Conservation (phyloP, 2,329 filamentous ascomycete species). For the Xylariaceae sp. region DNA sequence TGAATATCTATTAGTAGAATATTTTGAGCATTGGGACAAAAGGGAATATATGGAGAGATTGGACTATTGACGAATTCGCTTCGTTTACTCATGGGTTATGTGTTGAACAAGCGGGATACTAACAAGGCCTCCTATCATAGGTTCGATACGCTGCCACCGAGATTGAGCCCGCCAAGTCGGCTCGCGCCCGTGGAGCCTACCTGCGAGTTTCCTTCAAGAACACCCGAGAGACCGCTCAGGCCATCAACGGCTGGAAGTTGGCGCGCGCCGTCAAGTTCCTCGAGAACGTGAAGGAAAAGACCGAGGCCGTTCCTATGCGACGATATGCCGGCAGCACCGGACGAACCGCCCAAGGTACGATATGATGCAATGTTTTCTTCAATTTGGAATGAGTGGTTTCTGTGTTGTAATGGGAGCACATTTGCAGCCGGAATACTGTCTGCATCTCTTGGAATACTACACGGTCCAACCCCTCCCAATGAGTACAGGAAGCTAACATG, state of each 20-base stretch:
- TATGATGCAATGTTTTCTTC: background rate
- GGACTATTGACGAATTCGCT: background rate
- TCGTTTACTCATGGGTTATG: background rate
- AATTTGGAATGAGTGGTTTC: background rate
- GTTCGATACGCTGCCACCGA: constrained; percentile 95
- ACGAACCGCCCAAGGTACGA: constrained; percentile 96
- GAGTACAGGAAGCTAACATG: constrained; percentile 25
- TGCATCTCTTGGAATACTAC: background rate
- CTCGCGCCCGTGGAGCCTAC: constrained; percentile 97
- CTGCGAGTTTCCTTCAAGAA: constrained; percentile 99
- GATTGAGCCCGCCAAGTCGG: constrained; percentile 88
- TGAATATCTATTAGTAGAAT: constrained; percentile 4
- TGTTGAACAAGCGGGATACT: constrained; percentile 15
- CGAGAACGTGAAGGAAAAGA: constrained; percentile 96
- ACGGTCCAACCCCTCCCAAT: no score
- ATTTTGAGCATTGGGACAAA: background rate
- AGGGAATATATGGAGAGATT: constrained; percentile 6
- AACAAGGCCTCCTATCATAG: constrained; percentile 48
- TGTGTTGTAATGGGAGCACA: background rate
- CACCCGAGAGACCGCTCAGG: constrained; percentile 98
- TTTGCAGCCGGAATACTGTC: constrained; percentile 1
- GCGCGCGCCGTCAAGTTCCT: constrained; percentile 94
- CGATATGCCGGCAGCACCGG: constrained; percentile 95
- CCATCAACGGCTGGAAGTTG: constrained; percentile 99
- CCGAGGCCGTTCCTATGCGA: constrained; percentile 97